These are phyloP conservation scores for Pythium rhizo-oryzae DNA, from an alignment of 352 stramenopile genomes.

Conservation along the genomic window DNA sequence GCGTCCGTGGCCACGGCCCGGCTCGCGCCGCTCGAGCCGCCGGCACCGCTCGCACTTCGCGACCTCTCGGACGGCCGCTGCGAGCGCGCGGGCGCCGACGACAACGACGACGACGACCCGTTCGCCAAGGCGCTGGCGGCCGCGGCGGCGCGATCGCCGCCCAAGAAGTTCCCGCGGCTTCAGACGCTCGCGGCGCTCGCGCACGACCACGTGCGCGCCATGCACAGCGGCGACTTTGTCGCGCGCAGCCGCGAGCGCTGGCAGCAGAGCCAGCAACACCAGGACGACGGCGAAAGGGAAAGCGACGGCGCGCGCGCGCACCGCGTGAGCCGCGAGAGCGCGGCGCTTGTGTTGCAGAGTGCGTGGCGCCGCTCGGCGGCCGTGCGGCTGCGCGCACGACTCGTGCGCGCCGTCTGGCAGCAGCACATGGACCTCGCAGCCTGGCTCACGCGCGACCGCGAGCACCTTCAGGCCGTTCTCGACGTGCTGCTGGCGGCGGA, in stretches of 20 bases:
- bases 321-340: constrained; percentile 34
- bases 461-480: constrained; percentile 10
- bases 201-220: constrained; percentile 36
- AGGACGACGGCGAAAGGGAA: not conserved
- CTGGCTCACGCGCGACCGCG: constrained; percentile 34
- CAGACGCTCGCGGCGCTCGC: constrained; percentile 53
- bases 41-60: not conserved
- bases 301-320: constrained; percentile 29
- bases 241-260: constrained; percentile 46
- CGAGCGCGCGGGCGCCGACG: constrained; percentile 2
- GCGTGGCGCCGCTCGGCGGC: constrained; percentile 45
- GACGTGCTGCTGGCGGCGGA: not conserved
- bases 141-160: constrained; percentile 4
- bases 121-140: not conserved
- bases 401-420: constrained; percentile 36
- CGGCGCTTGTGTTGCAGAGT: constrained; percentile 54
- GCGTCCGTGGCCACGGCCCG: not conserved
- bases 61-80: constrained; percentile 5
- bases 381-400: constrained; percentile 24
- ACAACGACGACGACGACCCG: constrained; percentile 2
- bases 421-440: constrained; percentile 46
- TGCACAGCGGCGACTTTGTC: constrained; percentile 52
- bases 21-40: constrained; percentile 10
- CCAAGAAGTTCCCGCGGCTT: constrained; percentile 33
- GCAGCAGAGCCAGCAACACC: not conserved